Evolutionary conservation across 2,329 filamentous ascomycete genomes (phyloP).

Genomic region (Aspergillus spinulosporus): DNA sequence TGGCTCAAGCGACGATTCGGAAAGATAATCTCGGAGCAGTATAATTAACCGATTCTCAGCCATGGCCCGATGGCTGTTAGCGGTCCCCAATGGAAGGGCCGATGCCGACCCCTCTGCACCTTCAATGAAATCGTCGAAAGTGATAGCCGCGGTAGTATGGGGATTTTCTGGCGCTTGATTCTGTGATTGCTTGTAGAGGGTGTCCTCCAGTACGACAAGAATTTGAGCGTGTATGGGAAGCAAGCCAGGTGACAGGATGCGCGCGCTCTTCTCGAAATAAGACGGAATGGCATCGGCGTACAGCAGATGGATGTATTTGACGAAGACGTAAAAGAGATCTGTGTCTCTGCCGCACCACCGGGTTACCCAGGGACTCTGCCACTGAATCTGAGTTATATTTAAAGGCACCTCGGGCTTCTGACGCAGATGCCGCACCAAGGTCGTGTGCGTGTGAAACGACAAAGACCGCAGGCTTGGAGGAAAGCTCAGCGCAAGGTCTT

Average conservation of each 20-base stretch:
- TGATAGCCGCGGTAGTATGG: conserved; percentile 53
- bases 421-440: conserved; percentile 60
- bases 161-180: conserved; percentile 50
- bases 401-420: conserved; percentile 67
- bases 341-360: conserved; percentile 86
- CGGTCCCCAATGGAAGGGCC: conserved; percentile 62
- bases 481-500: conserved; percentile 68
- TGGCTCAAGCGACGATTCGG: conserved; percentile 57
- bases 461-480: conserved; percentile 64
- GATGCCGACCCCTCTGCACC: conserved; percentile 67
- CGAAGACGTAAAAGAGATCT: conserved; percentile 87
- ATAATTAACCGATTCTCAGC: conserved; percentile 84
- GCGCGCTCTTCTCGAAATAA: conserved; percentile 55
- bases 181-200: conserved; percentile 70
- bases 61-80: conserved; percentile 76
- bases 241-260: conserved; percentile 71
- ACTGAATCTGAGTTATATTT: conserved; percentile 70
- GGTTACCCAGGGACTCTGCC: conserved; percentile 81
- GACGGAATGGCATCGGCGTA: conserved; percentile 69
- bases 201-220: conserved; percentile 75
- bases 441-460: conserved; percentile 63
- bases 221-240: conserved; percentile 81
- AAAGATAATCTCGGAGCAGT: conserved; percentile 76
- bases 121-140: conserved; percentile 66
- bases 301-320: conserved; percentile 82